These are phyloP conservation scores for Panicum miliaceum DNA, from an alignment of 176 grass and related monocot species.

Conservation along the genomic window DNA sequence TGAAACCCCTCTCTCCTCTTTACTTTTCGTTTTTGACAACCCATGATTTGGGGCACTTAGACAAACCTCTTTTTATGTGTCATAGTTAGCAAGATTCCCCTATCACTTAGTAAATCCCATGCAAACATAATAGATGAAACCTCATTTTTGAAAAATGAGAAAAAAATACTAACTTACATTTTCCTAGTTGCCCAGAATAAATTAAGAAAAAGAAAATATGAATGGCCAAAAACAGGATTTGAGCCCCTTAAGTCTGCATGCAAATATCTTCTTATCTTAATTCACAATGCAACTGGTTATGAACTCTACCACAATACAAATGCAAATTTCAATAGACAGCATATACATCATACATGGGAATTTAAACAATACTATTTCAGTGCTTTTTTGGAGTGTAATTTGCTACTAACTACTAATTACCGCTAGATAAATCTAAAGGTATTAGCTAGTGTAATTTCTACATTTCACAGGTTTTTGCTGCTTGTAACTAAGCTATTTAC, in stretches of 20 bases:
- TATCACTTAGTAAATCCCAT: neutral
- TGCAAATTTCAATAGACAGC: neutral
- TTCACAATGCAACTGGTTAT: neutral
- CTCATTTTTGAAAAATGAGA: neutral
- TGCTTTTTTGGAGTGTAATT: neutral
- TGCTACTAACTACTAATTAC: neutral
- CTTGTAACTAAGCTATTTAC: slow-evolving; percentile 14
- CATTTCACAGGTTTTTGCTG: neutral
- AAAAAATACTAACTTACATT: neutral
- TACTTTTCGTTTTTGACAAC: neutral
- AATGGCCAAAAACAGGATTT: neutral
- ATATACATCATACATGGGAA: neutral
- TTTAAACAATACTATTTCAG: neutral
- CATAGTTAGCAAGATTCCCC: neutral
- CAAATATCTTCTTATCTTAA: neutral
- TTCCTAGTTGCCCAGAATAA: neutral
- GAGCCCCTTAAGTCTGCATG: neutral
- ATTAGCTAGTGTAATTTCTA: neutral
- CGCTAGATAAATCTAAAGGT: neutral
- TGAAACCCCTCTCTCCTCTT: neutral
- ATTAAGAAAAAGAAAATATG: neutral
- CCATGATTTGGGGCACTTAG: neutral
- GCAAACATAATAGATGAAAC: neutral
- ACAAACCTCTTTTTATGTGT: neutral
- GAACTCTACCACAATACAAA: neutral